These are phyloP conservation scores for Porogramme epimiltina DNA, from an alignment of 1,284 basidiomycete genomes.

Conservation along the genomic window DNA sequence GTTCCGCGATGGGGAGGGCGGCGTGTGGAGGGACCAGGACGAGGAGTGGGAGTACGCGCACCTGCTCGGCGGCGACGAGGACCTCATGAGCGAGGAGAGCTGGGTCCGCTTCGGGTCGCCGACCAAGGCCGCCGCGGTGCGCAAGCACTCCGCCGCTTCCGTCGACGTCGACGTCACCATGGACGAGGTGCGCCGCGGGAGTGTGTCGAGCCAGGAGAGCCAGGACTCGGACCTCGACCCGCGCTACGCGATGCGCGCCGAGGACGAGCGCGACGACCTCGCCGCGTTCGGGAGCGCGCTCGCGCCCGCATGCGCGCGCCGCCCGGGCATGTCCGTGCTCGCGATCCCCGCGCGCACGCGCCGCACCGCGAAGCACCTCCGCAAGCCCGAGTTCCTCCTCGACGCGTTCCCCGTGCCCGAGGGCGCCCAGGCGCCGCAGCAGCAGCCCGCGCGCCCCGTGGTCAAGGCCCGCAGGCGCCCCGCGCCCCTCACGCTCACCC, in stretches of 20 bases:
- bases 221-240: conserved; percentile 56
- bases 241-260: conserved; percentile 46
- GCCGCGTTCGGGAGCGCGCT: conserved; percentile 31
- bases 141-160: conserved; percentile 9
- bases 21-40: conserved; percentile 70
- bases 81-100: conserved; percentile 25
- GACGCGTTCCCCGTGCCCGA: conserved; percentile 33
- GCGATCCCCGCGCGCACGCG: conserved; percentile 34
- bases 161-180: conserved; percentile 32
- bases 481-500: conserved; percentile 31
- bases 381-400: conserved; percentile 35
- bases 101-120: conserved; percentile 33
- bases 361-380: conserved; percentile 34
- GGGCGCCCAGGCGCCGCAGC: conserved; percentile 4
- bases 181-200: conserved; percentile 43
- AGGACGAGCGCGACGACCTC: conserved; percentile 37
- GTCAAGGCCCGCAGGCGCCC: conserved; percentile 27
- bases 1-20: conserved; percentile 59
- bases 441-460: neutral
- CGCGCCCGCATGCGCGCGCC: conserved; percentile 24
- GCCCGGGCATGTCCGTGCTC: conserved; percentile 34
- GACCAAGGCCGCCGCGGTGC: conserved; percentile 5
- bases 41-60: conserved; percentile 69
- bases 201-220: conserved; percentile 46
- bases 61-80: conserved; percentile 44